Conservation (phyloP, 768 basidiomycete species). For the Panus rudis region DNA sequence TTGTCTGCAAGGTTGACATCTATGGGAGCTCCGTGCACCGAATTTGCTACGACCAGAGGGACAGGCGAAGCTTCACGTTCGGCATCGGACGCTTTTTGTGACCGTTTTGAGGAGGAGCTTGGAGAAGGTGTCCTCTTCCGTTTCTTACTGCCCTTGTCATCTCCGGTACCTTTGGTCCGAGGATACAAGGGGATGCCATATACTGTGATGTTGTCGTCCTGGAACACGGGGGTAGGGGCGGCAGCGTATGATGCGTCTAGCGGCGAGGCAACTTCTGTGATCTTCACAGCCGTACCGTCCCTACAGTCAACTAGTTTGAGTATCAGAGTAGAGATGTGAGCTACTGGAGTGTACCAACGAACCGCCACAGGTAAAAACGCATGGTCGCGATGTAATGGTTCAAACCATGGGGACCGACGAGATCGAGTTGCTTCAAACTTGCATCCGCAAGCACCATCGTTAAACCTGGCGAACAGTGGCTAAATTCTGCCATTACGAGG, state of each 20-base stretch:
- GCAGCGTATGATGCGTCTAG: slow-evolving; percentile 17
- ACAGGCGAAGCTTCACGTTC: too few species aligned
- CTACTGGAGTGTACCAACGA: slow-evolving; percentile 13
- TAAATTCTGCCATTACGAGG: not conserved
- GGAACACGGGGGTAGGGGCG: slow-evolving; percentile 40
- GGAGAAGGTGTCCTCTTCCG: slow-evolving; percentile 24
- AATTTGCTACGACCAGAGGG: too few species aligned
- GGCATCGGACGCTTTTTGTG: slow-evolving; percentile 4
- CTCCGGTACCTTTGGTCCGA: not conserved
- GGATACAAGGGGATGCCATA: slow-evolving; percentile 46
- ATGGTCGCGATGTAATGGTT: slow-evolving; percentile 64
- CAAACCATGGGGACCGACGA: slow-evolving; percentile 73
- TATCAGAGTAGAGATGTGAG: not conserved
- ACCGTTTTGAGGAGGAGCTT: slow-evolving; percentile 16
- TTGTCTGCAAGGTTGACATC: slow-evolving; percentile 15
- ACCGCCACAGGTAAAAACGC: slow-evolving; percentile 66
- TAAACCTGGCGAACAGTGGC: slow-evolving; percentile 39
- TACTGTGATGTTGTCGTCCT: slow-evolving; percentile 58
- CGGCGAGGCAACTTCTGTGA: slow-evolving; percentile 34
- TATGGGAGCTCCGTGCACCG: too few species aligned
- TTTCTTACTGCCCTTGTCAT: slow-evolving; percentile 15
- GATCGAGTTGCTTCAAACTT: slow-evolving; percentile 44
- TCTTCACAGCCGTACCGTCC: slow-evolving; percentile 41
- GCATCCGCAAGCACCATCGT: slow-evolving; percentile 78
- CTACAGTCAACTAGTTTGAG: slow-evolving; percentile 25